Evolutionary conservation across 768 basidiomycete genomes (phyloP).

Genomic region (Hygrophorus russula): DNA sequence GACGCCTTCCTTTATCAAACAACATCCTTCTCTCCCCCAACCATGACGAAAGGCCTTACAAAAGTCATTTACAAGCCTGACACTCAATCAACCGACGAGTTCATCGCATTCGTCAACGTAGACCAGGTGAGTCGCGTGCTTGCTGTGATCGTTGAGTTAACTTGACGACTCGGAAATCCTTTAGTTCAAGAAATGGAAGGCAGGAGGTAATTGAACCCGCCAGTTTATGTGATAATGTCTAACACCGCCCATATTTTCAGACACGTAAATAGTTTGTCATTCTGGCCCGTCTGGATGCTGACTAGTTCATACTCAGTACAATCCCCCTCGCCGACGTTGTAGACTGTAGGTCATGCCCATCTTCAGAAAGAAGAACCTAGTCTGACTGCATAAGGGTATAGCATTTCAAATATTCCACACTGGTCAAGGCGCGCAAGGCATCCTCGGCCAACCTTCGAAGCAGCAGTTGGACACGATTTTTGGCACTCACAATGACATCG

Average conservation of each 20-base stretch:
- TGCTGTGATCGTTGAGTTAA: neutral
- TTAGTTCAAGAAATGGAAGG: slow-evolving; percentile 72
- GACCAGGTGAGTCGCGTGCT: slow-evolving; percentile 37
- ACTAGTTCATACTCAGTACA: slow-evolving; percentile 28
- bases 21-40: slow-evolving; percentile 9
- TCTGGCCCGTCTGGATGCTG: neutral
- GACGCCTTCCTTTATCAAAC: neutral
- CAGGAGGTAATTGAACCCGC: slow-evolving; percentile 45
- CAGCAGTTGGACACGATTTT: slow-evolving; percentile 76
- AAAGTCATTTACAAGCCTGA: slow-evolving; percentile 79
- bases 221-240: slow-evolving; percentile 9
- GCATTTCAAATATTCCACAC: slow-evolving; percentile 68
- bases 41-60: slow-evolving; percentile 38
- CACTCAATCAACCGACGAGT: slow-evolving; percentile 62
- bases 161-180: slow-evolving; percentile 2
- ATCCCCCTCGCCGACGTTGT: slow-evolving; percentile 68
- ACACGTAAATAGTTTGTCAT: slow-evolving; percentile 43
- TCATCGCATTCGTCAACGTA: slow-evolving; percentile 54
- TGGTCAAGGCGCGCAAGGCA: slow-evolving; percentile 67
- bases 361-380: neutral
- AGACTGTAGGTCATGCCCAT: slow-evolving; percentile 46
- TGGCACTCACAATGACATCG: slow-evolving; percentile 49
- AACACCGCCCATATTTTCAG: slow-evolving; percentile 23
- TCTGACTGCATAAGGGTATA: slow-evolving; percentile 14
- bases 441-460: slow-evolving; percentile 62